Evolutionary conservation across 345 rosid species (phyloP).

Genomic region (Ricinus communis): DNA sequence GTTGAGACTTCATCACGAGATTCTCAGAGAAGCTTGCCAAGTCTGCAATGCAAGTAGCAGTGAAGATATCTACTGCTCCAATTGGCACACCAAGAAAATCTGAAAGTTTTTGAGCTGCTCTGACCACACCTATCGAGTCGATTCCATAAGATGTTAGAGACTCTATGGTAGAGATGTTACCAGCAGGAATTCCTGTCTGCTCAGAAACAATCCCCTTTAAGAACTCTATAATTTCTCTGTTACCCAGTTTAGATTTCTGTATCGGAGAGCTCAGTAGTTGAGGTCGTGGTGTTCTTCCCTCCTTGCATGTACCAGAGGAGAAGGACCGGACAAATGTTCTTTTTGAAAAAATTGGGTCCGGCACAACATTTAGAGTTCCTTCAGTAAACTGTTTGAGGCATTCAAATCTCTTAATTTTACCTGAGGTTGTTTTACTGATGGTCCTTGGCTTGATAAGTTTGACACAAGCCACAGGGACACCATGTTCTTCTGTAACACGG

Average conservation of each 20-base stretch:
- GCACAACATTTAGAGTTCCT: constrained; percentile 43
- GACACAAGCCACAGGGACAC: constrained; percentile 48
- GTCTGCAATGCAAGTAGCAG: constrained; percentile 60
- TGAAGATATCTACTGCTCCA: constrained; percentile 72
- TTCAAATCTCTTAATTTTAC: constrained; percentile 73
- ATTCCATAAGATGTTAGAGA: constrained; percentile 62
- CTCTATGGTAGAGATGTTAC: constrained; percentile 45
- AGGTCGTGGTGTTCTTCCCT: constrained; percentile 46
- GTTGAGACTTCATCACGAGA: constrained; percentile 48
- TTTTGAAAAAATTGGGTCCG: constrained; percentile 40
- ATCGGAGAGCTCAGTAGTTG: constrained; percentile 31
- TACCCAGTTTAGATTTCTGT: constrained; percentile 30
- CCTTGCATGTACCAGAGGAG: constrained; percentile 50
- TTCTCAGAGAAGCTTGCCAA: constrained; percentile 60
- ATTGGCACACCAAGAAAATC: constrained; percentile 62
- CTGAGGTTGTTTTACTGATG: constrained; percentile 64
- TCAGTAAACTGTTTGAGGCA: constrained; percentile 61
- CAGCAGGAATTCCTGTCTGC: constrained; percentile 44
- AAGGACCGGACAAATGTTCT: constrained; percentile 39
- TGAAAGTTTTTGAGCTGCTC: constrained; percentile 71
- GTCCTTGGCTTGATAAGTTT: constrained; percentile 62
- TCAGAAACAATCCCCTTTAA: constrained; percentile 48
- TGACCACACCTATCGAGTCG: constrained; percentile 67
- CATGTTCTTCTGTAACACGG: constrained; percentile 62
- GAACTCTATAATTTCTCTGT: constrained; percentile 48